Percentiles rank a stretch among this genome's conserved stretches.
Evolutionary conservation across 78 protist genomes (phyloP).

Genomic region (Diacronema lutheri): DNA sequence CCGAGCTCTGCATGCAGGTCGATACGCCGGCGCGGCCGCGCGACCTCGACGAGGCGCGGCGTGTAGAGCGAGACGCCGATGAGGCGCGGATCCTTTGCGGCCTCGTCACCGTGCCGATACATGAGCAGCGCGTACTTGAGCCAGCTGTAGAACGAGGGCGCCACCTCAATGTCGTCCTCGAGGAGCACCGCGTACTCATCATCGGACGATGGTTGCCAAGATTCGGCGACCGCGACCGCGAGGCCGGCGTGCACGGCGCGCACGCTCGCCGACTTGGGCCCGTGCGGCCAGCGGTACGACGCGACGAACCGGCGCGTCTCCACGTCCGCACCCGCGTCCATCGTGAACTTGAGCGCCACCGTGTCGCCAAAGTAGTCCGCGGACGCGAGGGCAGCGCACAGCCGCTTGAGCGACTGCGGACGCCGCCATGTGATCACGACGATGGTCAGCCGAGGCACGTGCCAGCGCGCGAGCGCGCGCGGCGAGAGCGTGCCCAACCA

Average conservation of each 20-base stretch:
- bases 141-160: constrained; percentile 15
- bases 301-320: not conserved
- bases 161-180: constrained; percentile 49
- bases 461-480: not conserved
- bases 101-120: not conserved
- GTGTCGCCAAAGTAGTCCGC: not conserved
- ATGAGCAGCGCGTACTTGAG: not conserved
- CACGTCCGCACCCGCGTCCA: not conserved
- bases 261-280: not conserved
- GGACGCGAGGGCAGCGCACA: not conserved
- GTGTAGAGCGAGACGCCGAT: constrained; percentile 20
- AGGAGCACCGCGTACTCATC: constrained; percentile 1
- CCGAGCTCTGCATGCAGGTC: constrained; percentile 12
- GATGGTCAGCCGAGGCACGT: not conserved
- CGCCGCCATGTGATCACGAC: not conserved
- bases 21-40: not conserved
- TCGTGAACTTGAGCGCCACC: not conserved
- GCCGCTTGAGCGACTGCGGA: not conserved
- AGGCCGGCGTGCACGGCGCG: constrained; percentile 26
- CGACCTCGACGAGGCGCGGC: constrained; percentile 2
- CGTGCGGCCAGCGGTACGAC: constrained; percentile 7
- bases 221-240: not conserved
- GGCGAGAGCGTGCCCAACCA: not conserved
- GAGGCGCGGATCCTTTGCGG: not conserved
- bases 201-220: not conserved